Evolutionary conservation across 805 yeast genomes (phyloP), one percentile per base, ranked within the genome.

Genomic region (Cyberlindnera petersonii): DNA sequence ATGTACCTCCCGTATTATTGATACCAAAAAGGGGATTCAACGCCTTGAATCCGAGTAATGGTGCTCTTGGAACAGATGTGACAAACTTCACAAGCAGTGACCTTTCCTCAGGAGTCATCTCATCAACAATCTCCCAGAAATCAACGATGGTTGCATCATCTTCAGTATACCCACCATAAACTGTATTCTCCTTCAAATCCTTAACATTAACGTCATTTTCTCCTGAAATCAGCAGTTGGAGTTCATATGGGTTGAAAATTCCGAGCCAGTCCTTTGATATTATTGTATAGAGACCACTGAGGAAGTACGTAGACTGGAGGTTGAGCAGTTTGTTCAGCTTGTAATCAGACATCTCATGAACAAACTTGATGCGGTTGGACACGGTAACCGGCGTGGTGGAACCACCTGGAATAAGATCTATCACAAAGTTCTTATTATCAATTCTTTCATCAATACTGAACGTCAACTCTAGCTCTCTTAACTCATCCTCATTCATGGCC

Each of bases 21-120:
- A 93, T 82, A 1, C 95, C 95, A 60, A 93, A 87, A 39, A 67
- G 69, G 0, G 98, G 98, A 22, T 63, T 65, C 33, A 87, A 66
- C 4, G 80, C 76, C 11, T 73, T 69, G 56, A 93, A 91, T 0
- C 98, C 98, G 19, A 86, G 69, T 28, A 93, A 66, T 1, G 98
- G 98, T 0, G 95, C 96, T 43, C 89, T 73, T 1, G 96, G 82
- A 2, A 87, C 95, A 0, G 96, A 84, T 0, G 98, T 93, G 20
- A 86, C 96, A 65, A 91, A 93, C 56, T 86, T 86, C 20, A 93
- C 62, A 40, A 93, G 72, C 35, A 75, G 73, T 16, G 77, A 68
- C 45, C 77, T 69, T 40, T 87, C 86, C n/a, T 70, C 72, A 3
- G 73, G 65, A 2, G 69, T 57, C 71, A 87, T 74, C 43, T 86